A percentile compares a stretch with the other conserved stretches of the same genome.
Conservation (phyloP, 352 stramenopile genomes). For the Globisporangium perplexum region DNA sequence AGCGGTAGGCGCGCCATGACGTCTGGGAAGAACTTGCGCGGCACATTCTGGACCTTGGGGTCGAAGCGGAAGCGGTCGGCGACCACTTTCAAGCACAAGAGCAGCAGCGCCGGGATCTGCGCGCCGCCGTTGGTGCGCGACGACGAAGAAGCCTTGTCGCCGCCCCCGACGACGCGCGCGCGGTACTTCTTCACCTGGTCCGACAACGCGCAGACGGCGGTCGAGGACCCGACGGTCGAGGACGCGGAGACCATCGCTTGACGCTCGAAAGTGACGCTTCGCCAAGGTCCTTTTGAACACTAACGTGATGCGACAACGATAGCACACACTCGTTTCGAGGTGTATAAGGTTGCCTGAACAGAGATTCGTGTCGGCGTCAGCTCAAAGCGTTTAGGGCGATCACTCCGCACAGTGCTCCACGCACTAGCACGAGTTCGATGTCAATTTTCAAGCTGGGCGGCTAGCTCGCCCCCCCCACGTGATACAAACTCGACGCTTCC, state of each 20-base stretch:
- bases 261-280: too few relatives aligned
- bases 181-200: slow-evolving; percentile 84
- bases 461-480: too few relatives aligned
- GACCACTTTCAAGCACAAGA: slow-evolving; percentile 77
- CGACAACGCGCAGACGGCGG: slow-evolving; percentile 58
- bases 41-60: slow-evolving; percentile 66
- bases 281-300: too few relatives aligned
- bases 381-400: too few relatives aligned
- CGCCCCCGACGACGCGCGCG: slow-evolving; percentile 40
- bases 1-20: slow-evolving; percentile 76
- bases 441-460: too few relatives aligned
- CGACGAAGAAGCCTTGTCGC: slow-evolving; percentile 11
- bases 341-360: too few relatives aligned
- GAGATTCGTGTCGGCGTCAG: too few relatives aligned
- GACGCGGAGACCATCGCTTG: slow-evolving; percentile 56
- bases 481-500: too few relatives aligned
- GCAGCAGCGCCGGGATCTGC: slow-evolving; percentile 45
- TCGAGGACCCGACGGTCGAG: slow-evolving; percentile 61
- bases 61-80: slow-evolving; percentile 67
- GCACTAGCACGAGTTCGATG: too few relatives aligned
- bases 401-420: too few relatives aligned
- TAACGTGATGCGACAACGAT: too few relatives aligned
- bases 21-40: slow-evolving; percentile 74
- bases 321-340: too few relatives aligned
- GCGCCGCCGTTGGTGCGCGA: not conserved